phyloP scores from a whole-genome alignment of 2,329 filamentous ascomycete species.

The Xylariales sp. region DNA sequence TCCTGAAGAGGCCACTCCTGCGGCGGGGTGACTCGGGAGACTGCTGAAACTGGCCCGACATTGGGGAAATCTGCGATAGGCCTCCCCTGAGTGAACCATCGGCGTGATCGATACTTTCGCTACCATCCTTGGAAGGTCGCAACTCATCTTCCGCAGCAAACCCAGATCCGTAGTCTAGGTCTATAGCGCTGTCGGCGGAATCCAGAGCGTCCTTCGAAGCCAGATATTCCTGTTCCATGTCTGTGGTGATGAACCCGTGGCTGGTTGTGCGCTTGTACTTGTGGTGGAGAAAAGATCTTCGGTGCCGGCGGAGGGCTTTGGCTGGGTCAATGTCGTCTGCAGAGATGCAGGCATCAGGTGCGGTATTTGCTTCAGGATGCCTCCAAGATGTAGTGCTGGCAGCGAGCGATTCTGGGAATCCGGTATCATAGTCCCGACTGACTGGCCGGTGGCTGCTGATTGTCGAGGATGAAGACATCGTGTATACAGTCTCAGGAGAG shows the following conservation, averaged over 20 bases:
- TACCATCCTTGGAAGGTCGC: constrained; percentile 28
- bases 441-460: constrained; percentile 20
- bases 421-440: constrained; percentile 25
- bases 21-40: constrained; percentile 1
- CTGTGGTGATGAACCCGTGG: constrained; percentile 38
- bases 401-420: constrained; percentile 28
- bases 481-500: constrained; percentile 6
- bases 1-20: constrained; percentile 2
- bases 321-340: constrained; percentile 46
- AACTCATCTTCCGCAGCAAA: constrained; percentile 10
- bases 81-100: neutral
- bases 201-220: constrained; percentile 14
- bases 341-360: constrained; percentile 51
- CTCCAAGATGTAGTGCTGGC: constrained; percentile 55
- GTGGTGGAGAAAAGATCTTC: constrained; percentile 38
- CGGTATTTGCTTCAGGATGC: constrained; percentile 58
- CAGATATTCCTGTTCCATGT: constrained; percentile 28
- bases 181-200: constrained; percentile 15
- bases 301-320: constrained; percentile 36
- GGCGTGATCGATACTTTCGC: constrained; percentile 30
- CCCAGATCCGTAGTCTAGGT: constrained; percentile 13
- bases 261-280: constrained; percentile 43
- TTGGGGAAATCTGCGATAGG: neutral
- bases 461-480: constrained; percentile 21
- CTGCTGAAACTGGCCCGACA: constrained; percentile 1